These are phyloP conservation scores for Asterella californica DNA, from an alignment of 225 moss, liverwort and hornwort species.

Conservation along the genomic window DNA sequence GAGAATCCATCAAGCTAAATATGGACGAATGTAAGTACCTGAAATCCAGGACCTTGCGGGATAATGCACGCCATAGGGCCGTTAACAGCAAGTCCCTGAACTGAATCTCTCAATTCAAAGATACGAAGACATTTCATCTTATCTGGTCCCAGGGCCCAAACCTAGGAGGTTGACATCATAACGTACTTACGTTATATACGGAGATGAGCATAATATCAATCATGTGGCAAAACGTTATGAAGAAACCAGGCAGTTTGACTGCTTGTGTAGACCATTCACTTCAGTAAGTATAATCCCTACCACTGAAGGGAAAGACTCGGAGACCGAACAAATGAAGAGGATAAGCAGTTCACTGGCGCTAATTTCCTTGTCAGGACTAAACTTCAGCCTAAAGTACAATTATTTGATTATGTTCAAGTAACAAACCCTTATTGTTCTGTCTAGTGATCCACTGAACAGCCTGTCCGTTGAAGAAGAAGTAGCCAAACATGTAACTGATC, in stretches of 20 bases:
- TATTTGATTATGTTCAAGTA: background rate
- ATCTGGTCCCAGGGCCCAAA: conserved; percentile 39
- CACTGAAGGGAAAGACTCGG: background rate
- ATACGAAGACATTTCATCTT: conserved; percentile 30
- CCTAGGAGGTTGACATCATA: conserved; percentile 8
- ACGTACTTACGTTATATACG: background rate
- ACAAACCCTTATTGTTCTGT: conserved; percentile 43
- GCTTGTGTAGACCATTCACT: background rate
- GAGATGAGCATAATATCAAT: background rate
- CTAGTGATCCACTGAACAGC: conserved; percentile 45
- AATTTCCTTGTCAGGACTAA: background rate
- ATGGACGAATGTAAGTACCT: background rate
- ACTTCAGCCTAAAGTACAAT: background rate
- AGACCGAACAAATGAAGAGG: background rate
- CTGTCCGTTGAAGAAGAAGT: conserved; percentile 23
- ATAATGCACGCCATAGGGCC: conserved; percentile 41
- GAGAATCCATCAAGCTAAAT: background rate
- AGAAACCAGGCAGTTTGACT: background rate
- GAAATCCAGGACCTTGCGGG: conserved; percentile 29
- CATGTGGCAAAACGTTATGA: background rate
- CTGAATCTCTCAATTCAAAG: conserved; percentile 41
- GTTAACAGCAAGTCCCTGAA: conserved; percentile 32
- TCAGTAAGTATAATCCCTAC: background rate
- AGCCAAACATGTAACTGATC: conserved; percentile 37
- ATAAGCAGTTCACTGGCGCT: background rate